phyloP scores from a whole-genome alignment of 371 early-diverging fungal genomes.

The Apophysomyces trapeziformis region DNA sequence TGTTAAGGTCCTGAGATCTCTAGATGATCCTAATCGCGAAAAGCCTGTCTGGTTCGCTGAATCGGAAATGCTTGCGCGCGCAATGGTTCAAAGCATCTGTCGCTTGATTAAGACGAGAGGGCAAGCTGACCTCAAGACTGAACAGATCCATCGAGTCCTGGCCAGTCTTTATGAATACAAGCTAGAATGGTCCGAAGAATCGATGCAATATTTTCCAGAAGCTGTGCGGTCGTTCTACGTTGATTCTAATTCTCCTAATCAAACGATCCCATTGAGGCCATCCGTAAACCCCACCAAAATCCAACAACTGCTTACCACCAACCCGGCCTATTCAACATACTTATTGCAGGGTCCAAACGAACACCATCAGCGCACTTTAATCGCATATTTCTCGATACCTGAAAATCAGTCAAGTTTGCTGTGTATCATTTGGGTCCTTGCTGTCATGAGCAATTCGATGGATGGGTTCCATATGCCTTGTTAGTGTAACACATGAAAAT shows the following conservation, averaged over 20 bases:
- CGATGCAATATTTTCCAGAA: conserved; percentile 59
- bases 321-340: conserved; percentile 36
- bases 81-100: conserved; percentile 60
- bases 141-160: conserved; percentile 58
- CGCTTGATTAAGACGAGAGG: conserved; percentile 68
- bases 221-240: conserved; percentile 57
- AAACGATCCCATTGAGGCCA: conserved; percentile 21
- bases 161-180: conserved; percentile 55
- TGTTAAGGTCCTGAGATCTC: conserved; percentile 59
- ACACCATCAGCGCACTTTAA: conserved; percentile 33
- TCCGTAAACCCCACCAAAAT: conserved; percentile 43
- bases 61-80: conserved; percentile 67
- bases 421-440: conserved; percentile 71
- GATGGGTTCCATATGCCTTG: conserved; percentile 46
- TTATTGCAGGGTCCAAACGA: conserved; percentile 45
- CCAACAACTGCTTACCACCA: conserved; percentile 33
- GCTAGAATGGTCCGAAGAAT: conserved; percentile 63
- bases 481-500: conserved; percentile 16
- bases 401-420: conserved; percentile 71
- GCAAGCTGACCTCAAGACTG: conserved; percentile 62
- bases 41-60: conserved; percentile 70
- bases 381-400: conserved; percentile 56
- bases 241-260: conserved; percentile 28
- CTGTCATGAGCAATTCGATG: conserved; percentile 34
- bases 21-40: conserved; percentile 66